phyloP scores from a whole-genome alignment of 345 rosid genomes.

The Eucalyptus victrix region DNA sequence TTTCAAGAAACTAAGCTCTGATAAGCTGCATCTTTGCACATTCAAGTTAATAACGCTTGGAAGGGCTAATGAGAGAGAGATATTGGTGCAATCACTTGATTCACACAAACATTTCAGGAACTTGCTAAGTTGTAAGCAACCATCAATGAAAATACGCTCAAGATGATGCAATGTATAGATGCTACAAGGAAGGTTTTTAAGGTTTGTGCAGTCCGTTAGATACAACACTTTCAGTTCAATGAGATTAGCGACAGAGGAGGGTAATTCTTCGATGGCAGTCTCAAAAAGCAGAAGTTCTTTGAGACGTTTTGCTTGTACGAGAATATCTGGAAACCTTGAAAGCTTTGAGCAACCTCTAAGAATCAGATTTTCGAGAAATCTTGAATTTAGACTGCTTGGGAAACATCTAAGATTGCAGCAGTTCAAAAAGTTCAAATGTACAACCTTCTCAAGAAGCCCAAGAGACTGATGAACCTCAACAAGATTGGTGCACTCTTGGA shows the following conservation, averaged over 20 bases:
- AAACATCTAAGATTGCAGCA: not conserved
- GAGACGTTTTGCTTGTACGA: not conserved
- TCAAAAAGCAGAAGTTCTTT: not conserved
- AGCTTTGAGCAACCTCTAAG: not conserved
- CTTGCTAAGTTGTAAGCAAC: not conserved
- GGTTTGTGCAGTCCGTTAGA: not conserved
- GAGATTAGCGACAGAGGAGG: not conserved
- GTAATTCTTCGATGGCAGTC: not conserved
- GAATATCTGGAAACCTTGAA: not conserved
- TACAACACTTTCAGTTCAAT: not conserved
- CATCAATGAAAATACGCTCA: not conserved
- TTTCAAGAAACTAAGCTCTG: not conserved
- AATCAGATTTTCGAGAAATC: not conserved
- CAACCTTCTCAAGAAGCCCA: not conserved
- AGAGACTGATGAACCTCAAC: not conserved
- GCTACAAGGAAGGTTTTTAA: not conserved
- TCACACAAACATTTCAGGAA: not conserved
- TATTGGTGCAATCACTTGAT: not conserved
- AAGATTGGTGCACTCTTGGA: not conserved
- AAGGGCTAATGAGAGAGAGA: not conserved
- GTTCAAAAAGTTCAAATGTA: not conserved
- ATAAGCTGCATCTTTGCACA: not conserved
- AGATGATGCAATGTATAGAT: not conserved
- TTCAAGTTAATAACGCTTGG: not conserved
- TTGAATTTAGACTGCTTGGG: not conserved